Evolutionary conservation across 2,329 filamentous ascomycete species (phyloP).

Genomic region (Zarea fungicola): DNA sequence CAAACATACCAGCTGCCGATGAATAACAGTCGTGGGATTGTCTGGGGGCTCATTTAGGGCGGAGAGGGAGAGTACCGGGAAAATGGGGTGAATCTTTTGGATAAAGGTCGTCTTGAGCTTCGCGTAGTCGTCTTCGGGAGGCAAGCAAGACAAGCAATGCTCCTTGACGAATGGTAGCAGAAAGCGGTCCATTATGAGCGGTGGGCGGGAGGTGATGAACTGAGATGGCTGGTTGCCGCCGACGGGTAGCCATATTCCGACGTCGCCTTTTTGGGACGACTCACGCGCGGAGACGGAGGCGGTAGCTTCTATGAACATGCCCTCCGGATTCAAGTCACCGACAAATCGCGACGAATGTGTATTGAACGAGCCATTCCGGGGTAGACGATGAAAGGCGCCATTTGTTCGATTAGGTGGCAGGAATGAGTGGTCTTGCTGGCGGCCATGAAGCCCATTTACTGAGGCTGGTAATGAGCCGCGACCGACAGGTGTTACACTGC

Average conservation of each 20-base stretch:
- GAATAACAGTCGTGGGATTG: constrained; percentile 36
- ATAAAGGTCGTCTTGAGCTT: constrained; percentile 42
- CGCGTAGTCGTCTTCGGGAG: constrained; percentile 41
- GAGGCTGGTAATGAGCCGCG: neutral
- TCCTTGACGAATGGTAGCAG: constrained; percentile 38
- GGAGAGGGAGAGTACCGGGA: constrained; percentile 43
- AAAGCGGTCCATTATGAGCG: constrained; percentile 35
- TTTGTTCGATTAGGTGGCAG: neutral
- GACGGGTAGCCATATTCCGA: constrained; percentile 50
- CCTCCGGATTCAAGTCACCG: constrained; percentile 55
- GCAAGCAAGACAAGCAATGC: constrained; percentile 43
- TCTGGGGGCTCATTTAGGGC: constrained; percentile 26
- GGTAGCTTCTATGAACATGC: constrained; percentile 53
- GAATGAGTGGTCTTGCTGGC: neutral
- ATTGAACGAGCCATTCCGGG: constrained; percentile 17
- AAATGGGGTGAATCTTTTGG: constrained; percentile 50
- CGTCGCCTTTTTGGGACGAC: constrained; percentile 44
- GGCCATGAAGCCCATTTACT: neutral
- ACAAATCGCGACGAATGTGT: constrained; percentile 44
- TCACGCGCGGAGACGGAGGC: constrained; percentile 27
- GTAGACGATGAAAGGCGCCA: constrained; percentile 7
- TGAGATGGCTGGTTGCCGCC: constrained; percentile 27
- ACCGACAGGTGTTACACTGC: constrained; percentile 9
- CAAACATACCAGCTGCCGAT: constrained; percentile 51
- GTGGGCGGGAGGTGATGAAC: constrained; percentile 33